Evolutionary conservation across 805 yeast species (phyloP).

Genomic region (Candida maltosa): DNA sequence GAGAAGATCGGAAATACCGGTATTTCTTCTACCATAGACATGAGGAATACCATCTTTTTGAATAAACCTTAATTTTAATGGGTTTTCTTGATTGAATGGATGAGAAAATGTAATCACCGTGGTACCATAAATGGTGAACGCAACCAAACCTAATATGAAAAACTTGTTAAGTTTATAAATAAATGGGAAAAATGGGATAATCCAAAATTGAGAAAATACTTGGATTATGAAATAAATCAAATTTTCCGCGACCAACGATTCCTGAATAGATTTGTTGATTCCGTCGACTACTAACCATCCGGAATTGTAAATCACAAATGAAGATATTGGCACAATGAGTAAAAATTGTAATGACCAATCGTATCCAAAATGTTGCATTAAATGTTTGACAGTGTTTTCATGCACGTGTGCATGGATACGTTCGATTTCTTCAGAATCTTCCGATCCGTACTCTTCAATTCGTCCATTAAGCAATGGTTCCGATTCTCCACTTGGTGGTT

Average conservation of each 20-base stretch:
- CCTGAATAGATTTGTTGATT: constrained; percentile 68
- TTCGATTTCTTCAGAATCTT: background rate
- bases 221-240: constrained; percentile 27
- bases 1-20: constrained; percentile 44
- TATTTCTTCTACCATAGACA: constrained; percentile 51
- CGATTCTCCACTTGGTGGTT: constrained; percentile 10
- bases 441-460: constrained; percentile 1
- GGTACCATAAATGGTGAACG: constrained; percentile 35
- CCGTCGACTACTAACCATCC: constrained; percentile 63
- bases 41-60: constrained; percentile 58
- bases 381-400: background rate
- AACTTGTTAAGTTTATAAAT: constrained; percentile 61
- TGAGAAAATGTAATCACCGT: constrained; percentile 32
- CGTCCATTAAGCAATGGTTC: constrained; percentile 5
- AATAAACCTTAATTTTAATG: constrained; percentile 69
- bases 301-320: constrained; percentile 50
- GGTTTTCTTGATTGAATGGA: constrained; percentile 63
- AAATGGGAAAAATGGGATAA: constrained; percentile 61
- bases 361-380: constrained; percentile 41
- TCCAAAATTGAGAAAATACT: constrained; percentile 26
- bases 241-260: constrained; percentile 45
- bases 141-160: constrained; percentile 38
- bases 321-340: constrained; percentile 61
- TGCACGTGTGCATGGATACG: background rate
- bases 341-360: constrained; percentile 82